Conservation (phyloP, 2,329 filamentous ascomycete genomes). For the Rasamsonia emersonii region DNA sequence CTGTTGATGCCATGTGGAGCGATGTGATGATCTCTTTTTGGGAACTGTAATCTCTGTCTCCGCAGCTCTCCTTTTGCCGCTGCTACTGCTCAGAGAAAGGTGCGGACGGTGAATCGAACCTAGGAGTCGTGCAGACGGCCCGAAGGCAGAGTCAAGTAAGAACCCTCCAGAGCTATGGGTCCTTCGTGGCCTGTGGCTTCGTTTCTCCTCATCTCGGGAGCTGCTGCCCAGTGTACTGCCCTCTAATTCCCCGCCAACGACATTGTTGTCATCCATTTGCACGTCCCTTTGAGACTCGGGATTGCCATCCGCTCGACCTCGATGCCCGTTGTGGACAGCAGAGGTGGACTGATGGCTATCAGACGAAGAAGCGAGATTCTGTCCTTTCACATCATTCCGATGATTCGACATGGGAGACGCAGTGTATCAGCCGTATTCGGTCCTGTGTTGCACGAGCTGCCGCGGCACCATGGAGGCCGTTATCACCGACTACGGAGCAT, state of each 20-base stretch:
- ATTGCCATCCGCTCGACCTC: constrained; percentile 12
- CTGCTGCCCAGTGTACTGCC: constrained; percentile 28
- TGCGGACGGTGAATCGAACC: constrained; percentile 16
- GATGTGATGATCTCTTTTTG: constrained; percentile 25
- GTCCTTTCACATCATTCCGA: not conserved
- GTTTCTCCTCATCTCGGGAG: constrained; percentile 25
- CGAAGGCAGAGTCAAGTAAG: constrained; percentile 36
- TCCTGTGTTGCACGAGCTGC: not conserved
- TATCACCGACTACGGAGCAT: too few species aligned
- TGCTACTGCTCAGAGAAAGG: constrained; percentile 21
- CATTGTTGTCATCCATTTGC: constrained; percentile 20
- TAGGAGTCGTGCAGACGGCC: constrained; percentile 20
- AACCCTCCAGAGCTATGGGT: constrained; percentile 26
- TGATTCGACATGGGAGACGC: not conserved
- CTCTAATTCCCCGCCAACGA: constrained; percentile 23
- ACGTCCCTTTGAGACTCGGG: constrained; percentile 11
- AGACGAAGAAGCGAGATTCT: not conserved
- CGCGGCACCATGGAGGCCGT: too few species aligned
- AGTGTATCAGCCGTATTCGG: not conserved
- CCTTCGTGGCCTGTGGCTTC: constrained; percentile 7
- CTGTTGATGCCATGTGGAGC: constrained; percentile 25
- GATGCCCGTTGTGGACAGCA: constrained; percentile 1
- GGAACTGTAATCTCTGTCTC: constrained; percentile 23
- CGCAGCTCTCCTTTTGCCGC: constrained; percentile 33
- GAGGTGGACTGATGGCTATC: not conserved